These are phyloP conservation scores for Lentinula aciculospora DNA, from an alignment of 768 basidiomycete genomes.

Conservation along the genomic window DNA sequence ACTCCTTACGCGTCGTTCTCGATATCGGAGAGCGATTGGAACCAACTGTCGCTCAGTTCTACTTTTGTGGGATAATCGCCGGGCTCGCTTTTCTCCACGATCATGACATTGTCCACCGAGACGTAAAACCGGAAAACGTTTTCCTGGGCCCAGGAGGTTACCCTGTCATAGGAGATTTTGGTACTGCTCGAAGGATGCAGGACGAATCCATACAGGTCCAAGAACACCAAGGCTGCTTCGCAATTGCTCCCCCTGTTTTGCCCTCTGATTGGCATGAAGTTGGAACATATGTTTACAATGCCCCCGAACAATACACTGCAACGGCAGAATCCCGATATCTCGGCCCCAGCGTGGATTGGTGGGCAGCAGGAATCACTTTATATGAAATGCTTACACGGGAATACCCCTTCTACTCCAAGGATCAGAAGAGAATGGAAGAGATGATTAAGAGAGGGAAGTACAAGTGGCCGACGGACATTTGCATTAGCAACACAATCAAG, in stretches of 20 bases:
- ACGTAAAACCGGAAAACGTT: conserved; percentile 56
- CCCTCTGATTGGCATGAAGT: conserved; percentile 24
- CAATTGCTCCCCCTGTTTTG: neutral
- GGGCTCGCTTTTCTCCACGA: conserved; percentile 42
- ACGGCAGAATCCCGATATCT: conserved; percentile 10
- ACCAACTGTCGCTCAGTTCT: conserved; percentile 35
- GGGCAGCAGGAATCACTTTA: conserved; percentile 42
- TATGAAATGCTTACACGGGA: conserved; percentile 46
- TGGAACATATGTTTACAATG: conserved; percentile 43
- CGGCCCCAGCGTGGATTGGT: conserved; percentile 46
- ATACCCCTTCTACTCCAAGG: conserved; percentile 21
- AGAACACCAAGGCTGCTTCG: conserved; percentile 13
- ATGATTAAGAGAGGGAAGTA: conserved; percentile 22
- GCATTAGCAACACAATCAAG: conserved; percentile 33
- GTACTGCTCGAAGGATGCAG: conserved; percentile 20
- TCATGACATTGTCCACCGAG: conserved; percentile 43
- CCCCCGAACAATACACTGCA: conserved; percentile 37
- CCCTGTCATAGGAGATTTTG: conserved; percentile 48
- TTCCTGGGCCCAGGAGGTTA: conserved; percentile 54
- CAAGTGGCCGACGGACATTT: conserved; percentile 31
- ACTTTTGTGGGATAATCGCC: conserved; percentile 47
- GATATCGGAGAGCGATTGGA: conserved; percentile 24
- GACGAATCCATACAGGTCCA: conserved; percentile 4
- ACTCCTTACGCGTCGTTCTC: conserved; percentile 34
- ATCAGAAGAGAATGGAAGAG: conserved; percentile 19